phyloP scores from a whole-genome alignment of 2,329 filamentous ascomycete genomes.

The Clarireedia paspali region DNA sequence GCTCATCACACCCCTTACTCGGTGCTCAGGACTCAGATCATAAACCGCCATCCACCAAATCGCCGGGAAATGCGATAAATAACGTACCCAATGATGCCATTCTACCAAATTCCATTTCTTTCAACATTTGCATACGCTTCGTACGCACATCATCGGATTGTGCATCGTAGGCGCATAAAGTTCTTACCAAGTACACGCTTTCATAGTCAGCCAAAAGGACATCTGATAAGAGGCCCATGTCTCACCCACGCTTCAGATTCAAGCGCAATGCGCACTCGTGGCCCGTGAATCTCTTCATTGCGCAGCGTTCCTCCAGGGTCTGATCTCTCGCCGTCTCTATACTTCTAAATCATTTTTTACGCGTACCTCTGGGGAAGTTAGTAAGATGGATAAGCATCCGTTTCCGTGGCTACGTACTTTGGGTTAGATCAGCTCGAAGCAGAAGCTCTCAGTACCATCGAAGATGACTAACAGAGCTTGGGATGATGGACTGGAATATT shows the following conservation, averaged over 20 bases:
- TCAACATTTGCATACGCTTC: not conserved
- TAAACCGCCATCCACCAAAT: too few relatives aligned
- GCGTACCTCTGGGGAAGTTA: not conserved
- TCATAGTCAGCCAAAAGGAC: not conserved
- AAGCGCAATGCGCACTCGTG: too few relatives aligned
- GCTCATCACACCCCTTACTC: too few relatives aligned
- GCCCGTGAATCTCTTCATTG: too few relatives aligned
- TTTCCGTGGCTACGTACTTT: not conserved
- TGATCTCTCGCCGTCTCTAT: too few relatives aligned
- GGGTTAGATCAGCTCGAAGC: not conserved
- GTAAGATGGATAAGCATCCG: not conserved
- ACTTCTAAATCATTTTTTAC: too few relatives aligned
- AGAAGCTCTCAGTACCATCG: too few relatives aligned
- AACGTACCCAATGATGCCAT: not conserved
- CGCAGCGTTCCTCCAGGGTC: too few relatives aligned
- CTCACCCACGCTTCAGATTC: not conserved
- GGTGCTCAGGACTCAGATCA: too few relatives aligned
- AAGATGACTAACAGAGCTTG: too few relatives aligned
- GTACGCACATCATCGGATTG: not conserved
- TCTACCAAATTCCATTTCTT: not conserved
- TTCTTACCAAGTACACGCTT: not conserved
- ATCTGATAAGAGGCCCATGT: not conserved
- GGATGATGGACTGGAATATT: too few relatives aligned
- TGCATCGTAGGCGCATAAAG: not conserved
- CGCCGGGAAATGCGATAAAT: not conserved